Conservation (phyloP, 139 green algal genomes). For the Auxenochlorella pyrenoidosa region DNA sequence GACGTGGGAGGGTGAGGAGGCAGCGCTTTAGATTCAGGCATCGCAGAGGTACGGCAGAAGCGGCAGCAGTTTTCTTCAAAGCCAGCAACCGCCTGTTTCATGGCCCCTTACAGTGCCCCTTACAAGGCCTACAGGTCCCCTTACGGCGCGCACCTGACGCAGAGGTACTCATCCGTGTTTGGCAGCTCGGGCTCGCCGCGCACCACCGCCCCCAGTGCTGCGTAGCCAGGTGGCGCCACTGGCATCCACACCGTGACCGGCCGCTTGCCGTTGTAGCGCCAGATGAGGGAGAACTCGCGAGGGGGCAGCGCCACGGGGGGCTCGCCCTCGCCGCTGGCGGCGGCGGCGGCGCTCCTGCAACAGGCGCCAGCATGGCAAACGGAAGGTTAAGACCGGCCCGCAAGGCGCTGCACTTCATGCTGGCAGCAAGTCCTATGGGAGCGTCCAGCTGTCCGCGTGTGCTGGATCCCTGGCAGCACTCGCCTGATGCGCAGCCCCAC, state of each 20-base stretch:
- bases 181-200: conserved; percentile 71
- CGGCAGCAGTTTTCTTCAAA: neutral
- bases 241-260: conserved; percentile 86
- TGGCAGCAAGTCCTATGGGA: too few relatives aligned
- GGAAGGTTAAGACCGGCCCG: too few relatives aligned
- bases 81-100: too few relatives aligned
- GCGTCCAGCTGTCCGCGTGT: too few relatives aligned
- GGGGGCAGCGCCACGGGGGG: conserved; percentile 39
- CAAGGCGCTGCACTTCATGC: too few relatives aligned
- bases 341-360: neutral
- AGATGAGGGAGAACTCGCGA: conserved; percentile 77
- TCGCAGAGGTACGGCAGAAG: neutral
- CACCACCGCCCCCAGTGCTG: conserved; percentile 77
- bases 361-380: too few relatives aligned
- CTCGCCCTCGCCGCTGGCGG: neutral
- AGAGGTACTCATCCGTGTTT: conserved; percentile 65
- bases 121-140: neutral
- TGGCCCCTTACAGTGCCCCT: too few relatives aligned
- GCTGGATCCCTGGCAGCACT: neutral
- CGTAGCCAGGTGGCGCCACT: conserved; percentile 71
- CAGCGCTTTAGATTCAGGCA: too few relatives aligned
- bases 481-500: conserved; percentile 29
- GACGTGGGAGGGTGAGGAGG: neutral
- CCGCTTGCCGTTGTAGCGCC: conserved; percentile 63
- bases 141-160: conserved; percentile 19